Evolutionary conservation across 139 green algal genomes (phyloP).

Genomic region (Volvox africanus): DNA sequence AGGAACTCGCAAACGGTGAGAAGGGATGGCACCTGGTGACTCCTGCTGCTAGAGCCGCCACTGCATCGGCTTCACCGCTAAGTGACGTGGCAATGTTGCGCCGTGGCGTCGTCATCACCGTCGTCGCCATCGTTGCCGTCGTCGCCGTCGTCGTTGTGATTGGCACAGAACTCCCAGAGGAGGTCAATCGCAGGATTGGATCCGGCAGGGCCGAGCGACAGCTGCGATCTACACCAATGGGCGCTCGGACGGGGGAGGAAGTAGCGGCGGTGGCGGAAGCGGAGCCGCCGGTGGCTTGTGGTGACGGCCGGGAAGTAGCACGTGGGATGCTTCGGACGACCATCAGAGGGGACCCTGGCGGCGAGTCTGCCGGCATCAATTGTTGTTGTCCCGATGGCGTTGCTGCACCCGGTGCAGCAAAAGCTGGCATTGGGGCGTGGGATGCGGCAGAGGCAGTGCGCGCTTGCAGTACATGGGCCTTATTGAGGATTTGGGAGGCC

Average conservation of each 20-base stretch:
- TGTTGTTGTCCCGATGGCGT: neutral
- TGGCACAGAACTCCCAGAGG: no score
- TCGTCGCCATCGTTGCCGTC: no score
- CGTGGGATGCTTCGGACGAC: neutral
- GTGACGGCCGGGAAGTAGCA: neutral
- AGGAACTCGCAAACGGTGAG: no score
- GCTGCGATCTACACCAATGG: neutral
- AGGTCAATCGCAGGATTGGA: neutral
- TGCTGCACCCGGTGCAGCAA: neutral
- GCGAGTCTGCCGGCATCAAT: neutral
- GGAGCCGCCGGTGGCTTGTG: neutral
- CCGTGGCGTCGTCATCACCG: no score
- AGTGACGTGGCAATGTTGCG: no score
- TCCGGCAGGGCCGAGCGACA: neutral
- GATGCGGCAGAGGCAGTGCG: neutral
- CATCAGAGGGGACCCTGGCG: neutral
- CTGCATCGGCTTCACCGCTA: no score
- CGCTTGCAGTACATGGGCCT: neutral
- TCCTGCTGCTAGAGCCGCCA: no score
- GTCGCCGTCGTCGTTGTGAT: no score
- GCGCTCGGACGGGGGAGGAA: neutral
- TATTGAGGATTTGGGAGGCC: neutral
- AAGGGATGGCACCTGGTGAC: no score
- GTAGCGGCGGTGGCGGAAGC: neutral
- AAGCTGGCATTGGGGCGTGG: no score